A percentile compares a stretch with the other conserved stretches of the same genome.
phyloP scores from a whole-genome alignment of 495 filamentous ascomycete species.

The Tuber aestivum region DNA sequence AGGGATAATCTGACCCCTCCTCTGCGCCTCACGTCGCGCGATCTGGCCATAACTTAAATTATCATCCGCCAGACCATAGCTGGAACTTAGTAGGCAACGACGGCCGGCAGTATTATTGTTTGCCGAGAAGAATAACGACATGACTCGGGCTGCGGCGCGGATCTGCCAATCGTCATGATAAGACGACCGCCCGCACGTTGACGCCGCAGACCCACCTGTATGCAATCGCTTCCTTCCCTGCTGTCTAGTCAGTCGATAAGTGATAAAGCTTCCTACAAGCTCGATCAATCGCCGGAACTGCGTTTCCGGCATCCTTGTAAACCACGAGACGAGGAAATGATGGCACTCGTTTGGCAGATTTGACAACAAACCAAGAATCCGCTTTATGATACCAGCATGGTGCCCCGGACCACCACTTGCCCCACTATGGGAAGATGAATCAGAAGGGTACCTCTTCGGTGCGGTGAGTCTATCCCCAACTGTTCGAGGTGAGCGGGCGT shows the following conservation, averaged over 20 bases:
- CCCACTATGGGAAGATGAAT: slow-evolving; percentile 16
- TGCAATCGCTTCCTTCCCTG: slow-evolving; percentile 54
- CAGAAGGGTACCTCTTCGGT: slow-evolving; percentile 27
- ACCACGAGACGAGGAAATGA: slow-evolving; percentile 77
- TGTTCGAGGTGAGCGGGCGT: not conserved
- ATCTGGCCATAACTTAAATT: slow-evolving; percentile 40
- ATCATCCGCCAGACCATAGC: not conserved
- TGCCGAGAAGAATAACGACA: slow-evolving; percentile 76
- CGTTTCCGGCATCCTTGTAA: slow-evolving; percentile 62
- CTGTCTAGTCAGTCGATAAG: slow-evolving; percentile 71
- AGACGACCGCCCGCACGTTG: slow-evolving; percentile 50
- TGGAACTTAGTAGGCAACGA: slow-evolving; percentile 38
- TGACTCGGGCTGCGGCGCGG: slow-evolving; percentile 70
- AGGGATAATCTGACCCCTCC: slow-evolving; percentile 61
- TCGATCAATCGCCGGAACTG: slow-evolving; percentile 70
- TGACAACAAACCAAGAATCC: slow-evolving; percentile 72
- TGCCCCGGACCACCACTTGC: slow-evolving; percentile 49
- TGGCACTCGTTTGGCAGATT: slow-evolving; percentile 72
- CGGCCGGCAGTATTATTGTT: slow-evolving; percentile 56
- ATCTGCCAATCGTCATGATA: slow-evolving; percentile 93
- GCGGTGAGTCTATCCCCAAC: not conserved
- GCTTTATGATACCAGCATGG: slow-evolving; percentile 80
- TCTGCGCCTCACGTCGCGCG: slow-evolving; percentile 47
- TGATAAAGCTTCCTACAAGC: slow-evolving; percentile 70
- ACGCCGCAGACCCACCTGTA: slow-evolving; percentile 6